phyloP scores from a whole-genome alignment of 2,329 filamentous ascomycete genomes.

The Colletotrichum endophyticum region DNA sequence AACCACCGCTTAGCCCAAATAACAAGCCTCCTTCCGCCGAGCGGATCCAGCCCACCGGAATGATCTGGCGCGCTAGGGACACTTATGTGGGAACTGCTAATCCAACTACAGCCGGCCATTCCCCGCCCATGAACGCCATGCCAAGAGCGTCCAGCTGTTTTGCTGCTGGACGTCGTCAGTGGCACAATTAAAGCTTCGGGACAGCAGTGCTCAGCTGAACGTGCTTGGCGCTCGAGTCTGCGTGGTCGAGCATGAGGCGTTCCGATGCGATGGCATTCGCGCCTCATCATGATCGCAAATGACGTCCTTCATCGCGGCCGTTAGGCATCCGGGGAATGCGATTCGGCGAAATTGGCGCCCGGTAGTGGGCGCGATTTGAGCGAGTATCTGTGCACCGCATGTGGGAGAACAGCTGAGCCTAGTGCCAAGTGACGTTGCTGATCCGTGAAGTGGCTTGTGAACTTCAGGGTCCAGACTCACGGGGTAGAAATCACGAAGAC shows the following conservation, averaged over 20 bases:
- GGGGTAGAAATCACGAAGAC: background rate
- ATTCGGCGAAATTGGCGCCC: background rate
- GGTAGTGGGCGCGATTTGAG: background rate
- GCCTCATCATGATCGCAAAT: background rate
- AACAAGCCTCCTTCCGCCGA: background rate
- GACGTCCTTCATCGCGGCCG: conserved; percentile 1
- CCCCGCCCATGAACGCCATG: background rate
- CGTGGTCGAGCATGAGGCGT: background rate
- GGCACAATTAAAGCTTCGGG: background rate
- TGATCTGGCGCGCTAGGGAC: background rate
- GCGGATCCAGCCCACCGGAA: background rate
- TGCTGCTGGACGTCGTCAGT: conserved; percentile 4
- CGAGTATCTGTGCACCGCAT: background rate
- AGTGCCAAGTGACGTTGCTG: background rate
- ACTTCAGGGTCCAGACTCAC: background rate
- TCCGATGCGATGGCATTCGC: background rate
- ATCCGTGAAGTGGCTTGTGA: background rate
- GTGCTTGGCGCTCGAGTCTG: background rate
- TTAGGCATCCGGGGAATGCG: background rate
- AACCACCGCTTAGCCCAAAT: background rate
- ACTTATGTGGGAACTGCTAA: background rate
- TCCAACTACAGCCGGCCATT: background rate
- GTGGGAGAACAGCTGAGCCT: background rate
- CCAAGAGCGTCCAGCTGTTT: background rate
- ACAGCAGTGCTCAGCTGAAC: background rate